phyloP scores from a whole-genome alignment of 129 eudicot genomes.

The Oenanthe sinensis region DNA sequence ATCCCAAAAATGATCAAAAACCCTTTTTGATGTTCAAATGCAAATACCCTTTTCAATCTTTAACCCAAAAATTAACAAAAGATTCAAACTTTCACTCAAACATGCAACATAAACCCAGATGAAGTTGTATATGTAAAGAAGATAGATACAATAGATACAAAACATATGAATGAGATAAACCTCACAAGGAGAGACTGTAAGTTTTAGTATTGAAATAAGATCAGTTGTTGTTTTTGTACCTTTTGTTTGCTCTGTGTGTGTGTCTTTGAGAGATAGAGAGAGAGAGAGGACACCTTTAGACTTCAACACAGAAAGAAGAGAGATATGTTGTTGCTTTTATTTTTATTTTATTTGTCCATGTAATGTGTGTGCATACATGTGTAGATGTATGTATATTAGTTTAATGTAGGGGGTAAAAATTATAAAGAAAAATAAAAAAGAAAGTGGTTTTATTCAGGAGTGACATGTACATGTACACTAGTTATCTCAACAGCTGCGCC shows the following conservation, averaged over 20 bases:
- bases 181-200: neutral
- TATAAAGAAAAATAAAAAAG: neutral
- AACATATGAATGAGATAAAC: neutral
- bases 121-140: neutral
- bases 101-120: neutral
- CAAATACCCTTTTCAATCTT: neutral
- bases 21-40: constrained; percentile 4
- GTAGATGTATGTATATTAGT: no score
- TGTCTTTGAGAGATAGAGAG: neutral
- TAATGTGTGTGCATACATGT: neutral
- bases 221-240: neutral
- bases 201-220: neutral
- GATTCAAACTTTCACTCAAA: neutral
- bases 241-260: neutral
- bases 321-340: neutral
- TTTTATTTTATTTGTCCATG: neutral
- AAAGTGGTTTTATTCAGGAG: neutral
- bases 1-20: constrained; percentile 6
- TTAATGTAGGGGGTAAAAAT: neutral
- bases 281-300: neutral
- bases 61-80: neutral
- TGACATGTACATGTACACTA: neutral
- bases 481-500: neutral
- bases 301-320: neutral
- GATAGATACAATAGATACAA: neutral